phyloP scores from a whole-genome alignment of 202 grass and related monocot species.

The Elaeis oleifera region DNA sequence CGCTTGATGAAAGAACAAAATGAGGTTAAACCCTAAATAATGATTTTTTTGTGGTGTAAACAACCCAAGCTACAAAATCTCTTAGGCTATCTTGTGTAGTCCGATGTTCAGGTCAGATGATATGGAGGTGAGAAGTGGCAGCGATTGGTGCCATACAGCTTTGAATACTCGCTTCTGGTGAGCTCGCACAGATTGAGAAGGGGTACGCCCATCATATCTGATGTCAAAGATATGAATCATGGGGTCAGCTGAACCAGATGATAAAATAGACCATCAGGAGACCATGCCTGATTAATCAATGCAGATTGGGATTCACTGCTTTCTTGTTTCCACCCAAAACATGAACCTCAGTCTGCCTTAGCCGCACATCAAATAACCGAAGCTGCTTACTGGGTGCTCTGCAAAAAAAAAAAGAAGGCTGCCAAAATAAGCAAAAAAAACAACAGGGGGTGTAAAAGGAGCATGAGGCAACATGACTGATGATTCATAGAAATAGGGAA shows the following conservation, averaged over 20 bases:
- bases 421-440: background rate
- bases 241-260: constrained; percentile 83
- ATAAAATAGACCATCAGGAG: constrained; percentile 73
- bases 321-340: constrained; percentile 21
- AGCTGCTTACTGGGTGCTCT: constrained; percentile 69
- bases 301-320: constrained; percentile 81
- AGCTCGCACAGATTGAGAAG: constrained; percentile 77
- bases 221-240: constrained; percentile 96
- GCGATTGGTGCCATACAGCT: constrained; percentile 76
- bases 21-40: too few species aligned
- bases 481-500: too few species aligned
- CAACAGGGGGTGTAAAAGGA: too few species aligned
- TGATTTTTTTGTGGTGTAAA: too few species aligned
- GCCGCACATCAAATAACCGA: constrained; percentile 67
- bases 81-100: constrained; percentile 58
- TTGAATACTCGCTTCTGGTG: constrained; percentile 94
- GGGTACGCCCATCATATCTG: constrained; percentile 47
- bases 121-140: constrained; percentile 76
- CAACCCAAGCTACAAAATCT: background rate
- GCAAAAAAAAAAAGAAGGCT: constrained; percentile 12
- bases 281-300: constrained; percentile 96
- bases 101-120: constrained; percentile 92
- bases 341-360: constrained; percentile 67
- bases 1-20: too few species aligned
- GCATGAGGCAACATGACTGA: too few species aligned